Conservation (phyloP, 164 flowering plant species). For the Magnolia officinalis region DNA sequence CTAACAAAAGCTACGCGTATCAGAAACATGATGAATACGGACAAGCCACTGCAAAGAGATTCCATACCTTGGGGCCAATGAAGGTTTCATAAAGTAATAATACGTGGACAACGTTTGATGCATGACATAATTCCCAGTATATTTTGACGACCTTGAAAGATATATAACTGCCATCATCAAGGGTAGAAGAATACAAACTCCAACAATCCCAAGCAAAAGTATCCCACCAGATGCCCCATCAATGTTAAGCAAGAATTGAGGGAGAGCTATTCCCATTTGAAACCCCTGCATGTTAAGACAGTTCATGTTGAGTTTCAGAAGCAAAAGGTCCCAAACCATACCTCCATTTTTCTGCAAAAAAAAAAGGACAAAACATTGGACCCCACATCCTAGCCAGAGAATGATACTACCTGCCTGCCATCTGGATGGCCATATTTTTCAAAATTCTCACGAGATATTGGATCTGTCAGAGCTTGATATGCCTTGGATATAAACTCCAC, state of each 20-base stretch:
- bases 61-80: conserved; percentile 89
- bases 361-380: not conserved
- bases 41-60: not conserved
- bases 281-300: conserved; percentile 55
- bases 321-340: not conserved
- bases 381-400: not conserved
- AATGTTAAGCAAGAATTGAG: conserved; percentile 77
- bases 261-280: conserved; percentile 98
- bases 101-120: conserved; percentile 80
- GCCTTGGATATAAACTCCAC: conserved; percentile 95
- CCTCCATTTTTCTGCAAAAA: not conserved
- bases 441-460: conserved; percentile 87
- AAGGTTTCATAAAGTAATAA: conserved; percentile 86
- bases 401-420: conserved; percentile 82
- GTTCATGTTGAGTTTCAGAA: not conserved
- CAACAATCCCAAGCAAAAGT: conserved; percentile 82
- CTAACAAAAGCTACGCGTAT: not conserved
- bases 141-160: conserved; percentile 85
- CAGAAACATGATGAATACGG: not conserved
- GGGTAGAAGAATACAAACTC: conserved; percentile 88
- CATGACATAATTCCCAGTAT: conserved; percentile 92
- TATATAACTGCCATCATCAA: conserved; percentile 81
- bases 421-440: conserved; percentile 99
- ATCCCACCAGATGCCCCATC: conserved; percentile 97
- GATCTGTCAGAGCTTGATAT: conserved; percentile 94